Conservation (phyloP, 2,329 filamentous ascomycete species). For the Colletotrichum destructivum region DNA sequence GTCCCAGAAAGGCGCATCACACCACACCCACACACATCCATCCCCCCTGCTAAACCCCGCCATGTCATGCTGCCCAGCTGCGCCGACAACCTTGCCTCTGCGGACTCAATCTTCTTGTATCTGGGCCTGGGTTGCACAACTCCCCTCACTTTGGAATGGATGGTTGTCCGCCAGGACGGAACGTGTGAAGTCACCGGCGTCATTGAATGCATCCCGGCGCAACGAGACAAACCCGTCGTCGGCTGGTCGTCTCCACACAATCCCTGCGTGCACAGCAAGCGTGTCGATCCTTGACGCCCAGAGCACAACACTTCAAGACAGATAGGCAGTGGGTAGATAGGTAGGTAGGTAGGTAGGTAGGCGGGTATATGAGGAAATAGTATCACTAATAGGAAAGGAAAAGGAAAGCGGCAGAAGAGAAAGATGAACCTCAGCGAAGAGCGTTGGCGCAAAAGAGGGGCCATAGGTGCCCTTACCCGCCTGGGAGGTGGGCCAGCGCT, state of each 20-base stretch:
- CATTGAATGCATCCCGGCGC: conserved; percentile 21
- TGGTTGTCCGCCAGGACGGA: no score
- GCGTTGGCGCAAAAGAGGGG: conserved; percentile 16
- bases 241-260: conserved; percentile 3
- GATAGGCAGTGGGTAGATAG: background rate
- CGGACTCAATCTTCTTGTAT: conserved; percentile 12
- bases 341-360: no score
- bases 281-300: conserved; percentile 6
- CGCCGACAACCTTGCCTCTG: conserved; percentile 26
- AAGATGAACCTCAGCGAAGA: conserved; percentile 26
- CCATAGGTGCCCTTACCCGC: conserved; percentile 14
- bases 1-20: conserved; percentile 3
- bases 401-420: background rate
- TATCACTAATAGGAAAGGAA: conserved; percentile 13
- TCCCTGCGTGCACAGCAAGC: background rate
- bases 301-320: background rate
- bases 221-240: conserved; percentile 10
- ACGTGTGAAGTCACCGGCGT: background rate
- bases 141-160: no score
- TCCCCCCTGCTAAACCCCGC: conserved; percentile 35
- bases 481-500: conserved; percentile 14
- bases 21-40: background rate
- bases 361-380: conserved; percentile 7
- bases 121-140: background rate
- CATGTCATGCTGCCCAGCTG: conserved; percentile 38